These are phyloP conservation scores for Poa pratensis DNA, from an alignment of 176 grass and related monocot genomes.

Conservation along the genomic window DNA sequence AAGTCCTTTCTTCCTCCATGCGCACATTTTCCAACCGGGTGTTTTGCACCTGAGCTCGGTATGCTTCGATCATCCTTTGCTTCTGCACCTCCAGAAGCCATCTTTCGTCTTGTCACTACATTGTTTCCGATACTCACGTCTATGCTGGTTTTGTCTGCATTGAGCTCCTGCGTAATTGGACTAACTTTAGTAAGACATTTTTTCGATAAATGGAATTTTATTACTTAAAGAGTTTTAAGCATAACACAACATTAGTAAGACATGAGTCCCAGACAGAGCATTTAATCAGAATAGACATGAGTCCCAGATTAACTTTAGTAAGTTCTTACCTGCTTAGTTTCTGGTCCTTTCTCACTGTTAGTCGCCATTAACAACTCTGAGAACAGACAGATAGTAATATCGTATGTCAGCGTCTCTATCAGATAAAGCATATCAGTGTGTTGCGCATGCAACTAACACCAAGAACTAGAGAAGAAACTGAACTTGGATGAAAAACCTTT, in stretches of 20 bases:
- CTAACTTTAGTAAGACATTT: background rate
- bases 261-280: background rate
- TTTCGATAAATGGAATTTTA: no score
- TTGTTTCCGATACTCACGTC: conserved; percentile 31
- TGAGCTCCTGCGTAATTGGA: conserved; percentile 38
- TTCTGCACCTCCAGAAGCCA: conserved; percentile 34
- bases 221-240: no score
- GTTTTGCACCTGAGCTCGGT: conserved; percentile 66
- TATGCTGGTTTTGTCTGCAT: conserved; percentile 31
- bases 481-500: background rate
- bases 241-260: no score
- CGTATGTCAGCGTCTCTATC: background rate
- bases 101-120: conserved; percentile 31
- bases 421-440: background rate
- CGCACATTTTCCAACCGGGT: conserved; percentile 59
- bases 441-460: background rate
- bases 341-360: background rate
- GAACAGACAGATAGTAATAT: conserved; percentile 22
- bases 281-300: conserved; percentile 9
- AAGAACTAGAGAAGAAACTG: background rate
- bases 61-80: conserved; percentile 26
- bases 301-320: background rate
- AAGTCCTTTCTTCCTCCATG: conserved; percentile 51
- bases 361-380: conserved; percentile 42
- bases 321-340: conserved; percentile 46